Evolutionary conservation across 768 basidiomycete species (phyloP), one percentile per base, ranked within the genome.

Genomic region (Podaxis sp.): DNA sequence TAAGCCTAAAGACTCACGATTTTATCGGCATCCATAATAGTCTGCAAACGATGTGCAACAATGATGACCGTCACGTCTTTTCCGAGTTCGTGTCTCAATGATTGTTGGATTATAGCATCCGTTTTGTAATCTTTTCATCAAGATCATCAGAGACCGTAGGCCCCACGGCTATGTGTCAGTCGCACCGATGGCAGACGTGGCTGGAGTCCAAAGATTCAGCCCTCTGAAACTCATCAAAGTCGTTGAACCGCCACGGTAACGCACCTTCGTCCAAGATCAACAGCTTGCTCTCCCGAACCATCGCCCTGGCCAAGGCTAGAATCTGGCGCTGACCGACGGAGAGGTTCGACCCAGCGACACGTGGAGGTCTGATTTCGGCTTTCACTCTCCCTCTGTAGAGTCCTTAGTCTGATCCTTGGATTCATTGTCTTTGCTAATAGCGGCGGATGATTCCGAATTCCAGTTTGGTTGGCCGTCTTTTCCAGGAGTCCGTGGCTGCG

Each of bases 321-420:
- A 88, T 79, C 67, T 93, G 90, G 8, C 89, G 73, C 69, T 91
- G 89, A 24, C 90, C 90, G 50, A 88, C 84, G 3, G 87, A 88
- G 66, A 91, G 83, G 70, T 91, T 91, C n/a, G 79, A 71, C 11
- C 89, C 88, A n/a, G n/a, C n/a, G n/a, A n/a, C n/a, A n/a, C 10
- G 33, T 33, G 33, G 33, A 33, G 33, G 33, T 8, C 33, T 2
- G 33, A 33, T 33, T 33, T 33, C 8, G 33, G 10, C 33, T 33
- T 33, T 8, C 33, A 33, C 33, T 10, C 33, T 33, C 33, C 33
- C 33, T 33, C 33, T 33, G 10, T 33, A 33, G 33, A 33, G 33
- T 10, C 3, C 33, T 33, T 33, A 10, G 33, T 10, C 10, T 33
- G 33, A 33, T 33, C 33, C 33, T 33, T 33, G 33, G 33, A 33